Conservation (phyloP, 2,329 filamentous ascomycete species). For the Aureobasidium leucospermi region DNA sequence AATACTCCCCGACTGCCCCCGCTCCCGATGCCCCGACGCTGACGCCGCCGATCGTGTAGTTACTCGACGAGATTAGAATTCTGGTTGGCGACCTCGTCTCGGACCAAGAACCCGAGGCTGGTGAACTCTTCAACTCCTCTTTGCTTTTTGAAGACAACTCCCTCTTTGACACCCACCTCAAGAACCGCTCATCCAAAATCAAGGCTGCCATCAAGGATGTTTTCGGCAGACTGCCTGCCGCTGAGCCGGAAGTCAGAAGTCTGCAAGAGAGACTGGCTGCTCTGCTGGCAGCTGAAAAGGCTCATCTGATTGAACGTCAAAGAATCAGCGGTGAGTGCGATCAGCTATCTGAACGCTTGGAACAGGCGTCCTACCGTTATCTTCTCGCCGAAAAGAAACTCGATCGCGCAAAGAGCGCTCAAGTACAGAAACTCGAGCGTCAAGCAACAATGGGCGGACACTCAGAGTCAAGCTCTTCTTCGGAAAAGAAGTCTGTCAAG, state of each 20-base stretch:
- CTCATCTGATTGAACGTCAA: constrained; percentile 68
- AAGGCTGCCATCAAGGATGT: constrained; percentile 65
- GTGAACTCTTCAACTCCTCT: constrained; percentile 43
- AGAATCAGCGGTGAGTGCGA: constrained; percentile 72
- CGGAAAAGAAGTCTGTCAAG: constrained; percentile 26
- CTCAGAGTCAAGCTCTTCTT: constrained; percentile 34
- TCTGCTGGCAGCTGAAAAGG: constrained; percentile 75
- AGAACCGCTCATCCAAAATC: constrained; percentile 67
- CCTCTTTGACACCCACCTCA: constrained; percentile 70
- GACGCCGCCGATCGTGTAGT: constrained; percentile 21
- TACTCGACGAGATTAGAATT: constrained; percentile 43
- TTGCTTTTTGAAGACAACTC: constrained; percentile 48
- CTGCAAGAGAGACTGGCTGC: constrained; percentile 69
- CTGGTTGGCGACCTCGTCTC: constrained; percentile 24
- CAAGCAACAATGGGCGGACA: constrained; percentile 69
- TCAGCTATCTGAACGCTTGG: constrained; percentile 75
- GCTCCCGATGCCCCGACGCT: constrained; percentile 15
- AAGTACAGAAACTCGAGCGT: constrained; percentile 86
- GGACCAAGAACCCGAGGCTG: constrained; percentile 20
- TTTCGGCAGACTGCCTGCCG: constrained; percentile 43
- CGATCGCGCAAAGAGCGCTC: constrained; percentile 78
- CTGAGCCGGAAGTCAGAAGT: constrained; percentile 61
- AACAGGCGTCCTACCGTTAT: constrained; percentile 81
- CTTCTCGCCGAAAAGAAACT: constrained; percentile 94
- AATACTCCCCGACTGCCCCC: constrained; percentile 24